Conservation (phyloP, 495 filamentous ascomycete species). For the Corynascus novoguineensis region DNA sequence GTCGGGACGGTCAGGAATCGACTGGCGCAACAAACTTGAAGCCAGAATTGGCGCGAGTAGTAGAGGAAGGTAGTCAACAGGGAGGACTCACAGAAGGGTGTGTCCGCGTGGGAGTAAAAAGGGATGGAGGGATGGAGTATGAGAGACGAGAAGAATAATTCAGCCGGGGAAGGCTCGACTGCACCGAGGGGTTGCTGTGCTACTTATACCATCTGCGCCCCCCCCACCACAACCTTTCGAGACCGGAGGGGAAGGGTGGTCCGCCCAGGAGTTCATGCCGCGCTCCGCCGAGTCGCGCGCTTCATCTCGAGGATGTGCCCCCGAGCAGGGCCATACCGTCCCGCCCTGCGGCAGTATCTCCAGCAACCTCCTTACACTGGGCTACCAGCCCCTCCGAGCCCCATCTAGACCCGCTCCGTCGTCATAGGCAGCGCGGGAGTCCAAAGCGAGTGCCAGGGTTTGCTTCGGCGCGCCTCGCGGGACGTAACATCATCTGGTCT, state of each 20-base stretch:
- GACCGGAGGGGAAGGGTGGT: slow-evolving; percentile 16
- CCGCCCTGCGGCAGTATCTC: slow-evolving; percentile 19
- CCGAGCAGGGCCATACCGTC: slow-evolving; percentile 27
- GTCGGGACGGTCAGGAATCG: neutral
- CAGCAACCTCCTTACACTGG: slow-evolving; percentile 8
- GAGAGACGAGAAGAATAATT: slow-evolving; percentile 10
- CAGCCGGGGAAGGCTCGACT: slow-evolving; percentile 6
- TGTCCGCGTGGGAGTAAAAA: neutral
- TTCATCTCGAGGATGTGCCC: slow-evolving; percentile 28
- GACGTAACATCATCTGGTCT: too few species aligned
- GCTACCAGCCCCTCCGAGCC: neutral
- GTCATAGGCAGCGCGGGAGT: slow-evolving; percentile 20
- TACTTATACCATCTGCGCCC: slow-evolving; percentile 30
- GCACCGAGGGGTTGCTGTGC: slow-evolving; percentile 13
- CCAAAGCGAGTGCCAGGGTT: slow-evolving; percentile 11
- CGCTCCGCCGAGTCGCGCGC: slow-evolving; percentile 21
- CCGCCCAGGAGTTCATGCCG: slow-evolving; percentile 8
- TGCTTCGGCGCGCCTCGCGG: slow-evolving; percentile 7
- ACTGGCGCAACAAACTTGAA: neutral
- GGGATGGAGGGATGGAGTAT: slow-evolving; percentile 4
- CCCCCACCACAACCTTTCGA: slow-evolving; percentile 12
- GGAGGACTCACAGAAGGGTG: neutral
- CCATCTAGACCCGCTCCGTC: slow-evolving; percentile 26
- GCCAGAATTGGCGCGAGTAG: neutral
- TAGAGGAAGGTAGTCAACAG: neutral